A percentile compares a stretch with the other conserved stretches of the same genome.
Evolutionary conservation across 2,329 filamentous ascomycete genomes (phyloP).

Genomic region (Hymenoscyphus salicellus): DNA sequence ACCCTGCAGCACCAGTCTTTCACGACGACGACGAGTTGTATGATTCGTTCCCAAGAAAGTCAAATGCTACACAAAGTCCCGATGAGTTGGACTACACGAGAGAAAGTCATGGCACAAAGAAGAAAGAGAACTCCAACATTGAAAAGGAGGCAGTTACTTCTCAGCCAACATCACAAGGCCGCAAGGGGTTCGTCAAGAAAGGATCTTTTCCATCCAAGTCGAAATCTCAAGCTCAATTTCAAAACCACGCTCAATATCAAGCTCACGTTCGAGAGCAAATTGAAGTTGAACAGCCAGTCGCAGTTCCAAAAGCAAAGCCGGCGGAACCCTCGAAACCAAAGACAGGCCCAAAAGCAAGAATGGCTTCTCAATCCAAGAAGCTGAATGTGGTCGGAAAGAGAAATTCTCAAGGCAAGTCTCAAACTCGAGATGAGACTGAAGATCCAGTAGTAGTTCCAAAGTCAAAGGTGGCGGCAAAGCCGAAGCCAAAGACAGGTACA

Average conservation of each 20-base stretch:
- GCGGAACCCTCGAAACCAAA: neutral
- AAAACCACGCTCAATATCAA: neutral
- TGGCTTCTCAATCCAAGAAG: neutral
- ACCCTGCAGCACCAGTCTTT: neutral
- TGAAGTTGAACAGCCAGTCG: neutral
- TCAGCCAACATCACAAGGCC: neutral
- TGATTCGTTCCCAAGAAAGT: neutral
- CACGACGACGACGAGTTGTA: constrained; percentile 3
- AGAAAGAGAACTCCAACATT: neutral
- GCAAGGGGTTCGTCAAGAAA: neutral
- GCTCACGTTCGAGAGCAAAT: no score
- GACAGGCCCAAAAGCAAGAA: neutral
- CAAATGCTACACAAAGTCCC: neutral
- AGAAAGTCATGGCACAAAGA: neutral
- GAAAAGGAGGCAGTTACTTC: neutral
- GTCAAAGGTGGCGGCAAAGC: neutral
- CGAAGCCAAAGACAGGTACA: neutral
- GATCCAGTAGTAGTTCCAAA: neutral
- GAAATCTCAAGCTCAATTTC: neutral
- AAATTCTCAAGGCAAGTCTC: neutral
- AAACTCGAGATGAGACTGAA: neutral
- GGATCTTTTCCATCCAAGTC: neutral
- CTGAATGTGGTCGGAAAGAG: neutral
- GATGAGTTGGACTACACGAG: neutral
- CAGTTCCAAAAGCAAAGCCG: neutral